These are phyloP conservation scores for Pythium angustatum DNA, from an alignment of 352 stramenopile species.

Conservation along the genomic window DNA sequence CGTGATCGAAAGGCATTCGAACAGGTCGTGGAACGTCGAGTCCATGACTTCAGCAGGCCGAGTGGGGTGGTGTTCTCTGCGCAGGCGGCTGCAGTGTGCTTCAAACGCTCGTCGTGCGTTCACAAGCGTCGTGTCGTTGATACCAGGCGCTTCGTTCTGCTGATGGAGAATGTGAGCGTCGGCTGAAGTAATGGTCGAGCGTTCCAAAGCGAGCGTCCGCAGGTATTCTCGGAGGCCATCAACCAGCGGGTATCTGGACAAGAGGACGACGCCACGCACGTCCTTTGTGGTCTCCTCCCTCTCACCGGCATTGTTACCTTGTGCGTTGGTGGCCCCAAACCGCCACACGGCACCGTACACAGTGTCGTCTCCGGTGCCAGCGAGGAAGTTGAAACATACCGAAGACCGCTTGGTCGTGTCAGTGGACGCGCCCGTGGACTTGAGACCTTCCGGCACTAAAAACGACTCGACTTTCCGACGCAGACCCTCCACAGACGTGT, in stretches of 20 bases:
- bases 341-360: constrained; percentile 53
- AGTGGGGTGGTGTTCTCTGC: neutral
- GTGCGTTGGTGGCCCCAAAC: neutral
- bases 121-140: neutral
- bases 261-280: constrained; percentile 45
- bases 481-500: neutral
- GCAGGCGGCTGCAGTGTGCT: constrained; percentile 3
- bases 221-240: constrained; percentile 54
- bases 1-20: constrained; percentile 58
- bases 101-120: constrained; percentile 3
- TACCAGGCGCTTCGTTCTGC: too few relatives aligned
- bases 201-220: constrained; percentile 23
- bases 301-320: neutral
- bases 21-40: constrained; percentile 45
- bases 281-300: neutral
- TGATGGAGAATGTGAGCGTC: too few relatives aligned
- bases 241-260: constrained; percentile 55
- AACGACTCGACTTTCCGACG: constrained; percentile 44
- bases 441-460: constrained; percentile 39
- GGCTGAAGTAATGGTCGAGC: too few relatives aligned
- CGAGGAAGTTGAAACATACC: constrained; percentile 60
- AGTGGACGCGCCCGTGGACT: constrained; percentile 1
- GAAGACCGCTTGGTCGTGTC: constrained; percentile 17
- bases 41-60: constrained; percentile 29
- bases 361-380: constrained; percentile 34